Base-by-base conservation (phyloP, 1,139 yeast species). In the Zygoascus hellenicus region DNA sequence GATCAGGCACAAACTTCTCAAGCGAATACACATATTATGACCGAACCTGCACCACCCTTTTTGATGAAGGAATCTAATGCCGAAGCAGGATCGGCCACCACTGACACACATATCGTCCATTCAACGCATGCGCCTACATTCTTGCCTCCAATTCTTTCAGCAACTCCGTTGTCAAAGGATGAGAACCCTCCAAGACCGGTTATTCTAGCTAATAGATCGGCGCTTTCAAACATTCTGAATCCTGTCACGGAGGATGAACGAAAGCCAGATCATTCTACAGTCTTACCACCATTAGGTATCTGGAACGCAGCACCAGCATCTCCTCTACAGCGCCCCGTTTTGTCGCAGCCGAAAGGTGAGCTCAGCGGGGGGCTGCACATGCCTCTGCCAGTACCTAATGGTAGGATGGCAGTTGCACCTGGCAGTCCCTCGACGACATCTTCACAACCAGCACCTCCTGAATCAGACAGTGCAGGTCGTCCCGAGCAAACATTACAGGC, bases 171-270 rank as follows among this genome's bases (percentile, higher is more conserved):
- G n/a, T 26, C 29, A 9, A 36, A 36, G 37, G 19, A 17, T 19
- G 41, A 36, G 10, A 19, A 36, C 15, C 46, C 46, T 2, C 46
- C 42, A 16, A 34, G 46, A 14, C 46, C 46, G 11, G 40, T 43
- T 9, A 43, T 43, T 11, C 36, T 7, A 9, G 41, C 46, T 9
- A 36, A 31, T 16, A 35, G 46, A 14, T 28, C 37, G 9, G 31
- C 41, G 15, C 46, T 43, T 9, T 36, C 41, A 14, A 43, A 32
- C 26, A 43, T 43, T 14, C 22, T 43, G 41, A 43, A 43, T 37
- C 41, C 46, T 4, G 29, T 37, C 19, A 13, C 9, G 14, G 26
- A 13, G 10, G 43, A 41, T n/a, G 38, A 32, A 5, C 33, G 36
- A 16, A 15, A 16, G 22, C 5, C 43, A 17, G 38, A 15, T 2